Evolutionary conservation across 1,284 basidiomycete species (phyloP).

Genomic region (Stygiomarasmius scandens): DNA sequence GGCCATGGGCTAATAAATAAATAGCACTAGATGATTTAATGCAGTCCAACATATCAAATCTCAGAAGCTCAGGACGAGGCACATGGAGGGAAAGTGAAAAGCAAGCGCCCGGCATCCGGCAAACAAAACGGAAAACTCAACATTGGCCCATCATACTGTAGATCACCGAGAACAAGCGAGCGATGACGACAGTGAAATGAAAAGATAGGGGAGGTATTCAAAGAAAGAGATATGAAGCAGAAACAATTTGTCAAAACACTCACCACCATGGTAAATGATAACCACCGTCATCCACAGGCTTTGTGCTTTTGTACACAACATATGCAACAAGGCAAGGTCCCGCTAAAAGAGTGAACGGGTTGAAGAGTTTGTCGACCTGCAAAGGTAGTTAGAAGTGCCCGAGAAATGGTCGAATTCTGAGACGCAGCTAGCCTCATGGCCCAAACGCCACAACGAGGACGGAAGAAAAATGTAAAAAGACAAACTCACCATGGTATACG

Average conservation of each 20-base stretch:
- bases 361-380: conserved; percentile 88
- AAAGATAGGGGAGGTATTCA: not conserved
- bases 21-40: too few relatives aligned
- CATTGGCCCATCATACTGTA: not conserved
- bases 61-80: too few relatives aligned
- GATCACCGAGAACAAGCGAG: not conserved
- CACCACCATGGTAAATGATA: conserved; percentile 91
- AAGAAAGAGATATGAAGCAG: not conserved
- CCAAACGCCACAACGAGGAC: too few relatives aligned
- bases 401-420: not conserved
- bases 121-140: not conserved
- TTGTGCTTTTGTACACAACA: conserved; percentile 79
- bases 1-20: too few relatives aligned
- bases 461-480: conserved; percentile 11
- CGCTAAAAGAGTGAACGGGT: conserved; percentile 84
- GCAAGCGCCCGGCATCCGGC: not conserved
- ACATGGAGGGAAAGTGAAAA: too few relatives aligned
- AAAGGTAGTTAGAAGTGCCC: not conserved
- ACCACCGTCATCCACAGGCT: conserved; percentile 68
- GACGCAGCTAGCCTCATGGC: too few relatives aligned
- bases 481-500: conserved; percentile 83
- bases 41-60: too few relatives aligned
- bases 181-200: not conserved
- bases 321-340: conserved; percentile 79
- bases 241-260: conserved; percentile 29